Base-by-base conservation (phyloP, 345 rosid genomes). In the Ceriops zippeliana region DNA sequence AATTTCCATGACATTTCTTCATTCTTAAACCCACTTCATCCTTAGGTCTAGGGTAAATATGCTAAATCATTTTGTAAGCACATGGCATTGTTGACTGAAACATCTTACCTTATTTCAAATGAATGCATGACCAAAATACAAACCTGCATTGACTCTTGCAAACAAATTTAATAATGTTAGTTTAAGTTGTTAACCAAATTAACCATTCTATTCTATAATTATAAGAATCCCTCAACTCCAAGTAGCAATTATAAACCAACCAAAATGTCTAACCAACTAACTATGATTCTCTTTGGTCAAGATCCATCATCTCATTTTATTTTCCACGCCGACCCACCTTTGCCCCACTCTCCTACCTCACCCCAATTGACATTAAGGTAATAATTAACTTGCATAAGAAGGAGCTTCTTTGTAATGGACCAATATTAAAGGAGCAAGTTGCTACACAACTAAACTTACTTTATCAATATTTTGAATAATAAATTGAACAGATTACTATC, bases 31-130 rank as follows among this genome's bases (percentile, higher is more conserved):
- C 37, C 7, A 62, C 60, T 70, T 66, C 70, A 64, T 61, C 27
- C 52, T 65, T 35, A 37, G 59, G 66, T 67, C 61, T 59, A 34
- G 53, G 19, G 28, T 19, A 67, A 22, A 71, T 59, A 59, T 16
- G 19, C 19, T 42, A 61, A 53, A 56, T 5, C 62, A 66, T 70
- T 47, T 75, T 49, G 56, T 26, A 62, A 34, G 82, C 92, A 88
- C 96, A 90, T 86, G 37, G 91, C 79, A 47, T n/a, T 81, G 83
- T 84, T 84, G 87, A 84, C 90, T 70, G 78, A 54, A 81, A 73
- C 89, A 86, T 85, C 89, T 84, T 85, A 86, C 90, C 80, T 80
- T 82, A 86, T 78, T 76, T 78, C 69, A 71, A 81, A 84, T 80
- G 83, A 82, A 77, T 77, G 78, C 82, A 84, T 75, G 76, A 71